Evolutionary conservation across 2,329 filamentous ascomycete genomes (phyloP), one percentile per base, ranked within the genome.

Genomic region (Diaporthe nobilis): DNA sequence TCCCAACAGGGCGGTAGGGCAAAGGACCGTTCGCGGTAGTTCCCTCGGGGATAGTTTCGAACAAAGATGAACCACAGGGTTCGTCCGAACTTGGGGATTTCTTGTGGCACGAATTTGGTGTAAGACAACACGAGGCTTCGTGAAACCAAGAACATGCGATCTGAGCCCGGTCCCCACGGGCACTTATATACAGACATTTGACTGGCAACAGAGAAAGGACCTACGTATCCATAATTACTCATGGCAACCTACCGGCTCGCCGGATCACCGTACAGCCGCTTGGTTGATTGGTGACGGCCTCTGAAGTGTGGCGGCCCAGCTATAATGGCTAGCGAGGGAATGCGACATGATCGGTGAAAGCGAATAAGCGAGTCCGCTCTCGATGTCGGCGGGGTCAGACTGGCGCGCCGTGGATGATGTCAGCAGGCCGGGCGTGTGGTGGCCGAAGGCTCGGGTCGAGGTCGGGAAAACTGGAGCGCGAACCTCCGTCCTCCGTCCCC

Each of bases 401-500:
- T 44, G 57, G 58, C 71, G 57, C 20, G n/a, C 44, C 44, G 71
- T 42, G 44, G 15, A 49, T 60, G 57, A 53, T 58, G 58, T 53
- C 71, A 51, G 31, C 44, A 47, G 20, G 8, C 15, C 25, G 25
- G 51, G 20, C n/a, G 22, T 12, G 22, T 55, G 58, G 57, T 61
- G 42, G 15, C 71, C 70, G 22, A 63, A 42, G 25, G 34, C 10
- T 55, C 47, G 58, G 71, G 58, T 55, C 58, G 31, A 65, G 8
- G 58, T 65, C 71, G 58, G 71, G 28, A 63, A 63, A 65, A 72
- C n/a, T 72, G 71, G 47, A 73, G 47, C 58, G 39, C 71, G 58
- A 73, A 57, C 58, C 12, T 65, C 71, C 58, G 58, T 34, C 58
- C 15, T 51, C 57, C 44, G 25, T 28, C 28, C 44, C 47, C 53